Evolutionary conservation across 208 protist genomes (phyloP).

Genomic region (Leishmania braziliensis): DNA sequence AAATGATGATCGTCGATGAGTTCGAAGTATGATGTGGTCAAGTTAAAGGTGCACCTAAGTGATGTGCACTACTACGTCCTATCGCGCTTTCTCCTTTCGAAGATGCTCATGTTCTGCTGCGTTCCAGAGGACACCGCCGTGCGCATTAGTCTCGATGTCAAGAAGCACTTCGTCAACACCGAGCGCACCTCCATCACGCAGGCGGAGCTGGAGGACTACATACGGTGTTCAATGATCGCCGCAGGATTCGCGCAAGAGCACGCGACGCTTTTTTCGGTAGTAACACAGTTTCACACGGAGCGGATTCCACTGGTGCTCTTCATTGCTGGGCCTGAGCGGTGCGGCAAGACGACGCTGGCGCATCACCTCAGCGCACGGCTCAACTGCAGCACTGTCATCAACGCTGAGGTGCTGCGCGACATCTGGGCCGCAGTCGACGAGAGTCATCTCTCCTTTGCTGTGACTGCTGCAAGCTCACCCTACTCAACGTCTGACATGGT

Average conservation of each 20-base stretch:
- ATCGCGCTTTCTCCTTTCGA: slow-evolving; percentile 64
- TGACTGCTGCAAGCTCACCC: background rate
- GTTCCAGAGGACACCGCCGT: slow-evolving; percentile 45
- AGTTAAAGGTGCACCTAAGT: slow-evolving; percentile 57
- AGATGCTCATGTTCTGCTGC: slow-evolving; percentile 67
- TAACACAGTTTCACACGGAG: slow-evolving; percentile 54
- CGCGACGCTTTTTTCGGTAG: slow-evolving; percentile 40
- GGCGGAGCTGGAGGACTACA: slow-evolving; percentile 38
- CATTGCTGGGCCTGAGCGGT: slow-evolving; percentile 37
- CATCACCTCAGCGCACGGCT: slow-evolving; percentile 40
- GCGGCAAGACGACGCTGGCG: slow-evolving; percentile 56
- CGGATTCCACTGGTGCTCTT: slow-evolving; percentile 58
- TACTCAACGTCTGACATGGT: background rate
- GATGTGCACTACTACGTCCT: slow-evolving; percentile 66
- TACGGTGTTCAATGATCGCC: slow-evolving; percentile 30
- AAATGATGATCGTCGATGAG: slow-evolving; percentile 36
- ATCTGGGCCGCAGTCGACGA: slow-evolving; percentile 33
- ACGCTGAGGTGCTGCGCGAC: slow-evolving; percentile 51
- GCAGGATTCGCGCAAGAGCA: slow-evolving; percentile 38
- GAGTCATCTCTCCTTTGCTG: background rate
- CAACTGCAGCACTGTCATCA: slow-evolving; percentile 60
- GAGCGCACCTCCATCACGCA: slow-evolving; percentile 46
- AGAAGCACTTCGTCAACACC: slow-evolving; percentile 54
- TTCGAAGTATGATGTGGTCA: slow-evolving; percentile 71
- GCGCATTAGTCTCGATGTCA: slow-evolving; percentile 59